Conservation (phyloP, 495 filamentous ascomycete species). For the Penicillium pancosmium region DNA sequence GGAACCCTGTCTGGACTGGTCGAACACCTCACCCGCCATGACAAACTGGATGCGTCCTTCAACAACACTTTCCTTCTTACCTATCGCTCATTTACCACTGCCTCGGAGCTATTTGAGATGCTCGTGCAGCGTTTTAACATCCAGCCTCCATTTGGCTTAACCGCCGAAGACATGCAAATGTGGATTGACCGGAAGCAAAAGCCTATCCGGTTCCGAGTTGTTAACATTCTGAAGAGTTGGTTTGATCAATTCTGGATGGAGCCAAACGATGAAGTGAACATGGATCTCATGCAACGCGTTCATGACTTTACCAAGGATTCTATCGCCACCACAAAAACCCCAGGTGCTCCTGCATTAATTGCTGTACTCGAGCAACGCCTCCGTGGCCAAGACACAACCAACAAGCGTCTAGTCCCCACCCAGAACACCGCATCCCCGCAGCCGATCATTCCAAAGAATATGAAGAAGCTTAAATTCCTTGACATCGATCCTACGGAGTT, state of each 20-base stretch:
- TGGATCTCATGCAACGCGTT: slow-evolving; percentile 82
- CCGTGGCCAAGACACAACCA: slow-evolving; percentile 82
- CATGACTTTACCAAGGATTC: slow-evolving; percentile 89
- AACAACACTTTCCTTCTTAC: slow-evolving; percentile 98
- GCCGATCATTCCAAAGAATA: slow-evolving; percentile 96
- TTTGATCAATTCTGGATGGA: slow-evolving; percentile 99
- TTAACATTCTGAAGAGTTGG: slow-evolving; percentile 98
- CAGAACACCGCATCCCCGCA: slow-evolving; percentile 75
- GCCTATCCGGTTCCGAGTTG: slow-evolving; percentile 89
- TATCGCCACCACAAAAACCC: slow-evolving; percentile 89
- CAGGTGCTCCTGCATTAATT: slow-evolving; percentile 79
- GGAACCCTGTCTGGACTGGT: slow-evolving; percentile 88
- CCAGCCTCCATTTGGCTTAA: slow-evolving; percentile 86
- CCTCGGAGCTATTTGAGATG: slow-evolving; percentile 88
- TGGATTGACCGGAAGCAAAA: slow-evolving; percentile 97
- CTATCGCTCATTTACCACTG: slow-evolving; percentile 92
- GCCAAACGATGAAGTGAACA: slow-evolving; percentile 76
- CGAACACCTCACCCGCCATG: slow-evolving; percentile 94
- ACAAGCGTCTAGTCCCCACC: slow-evolving; percentile 83
- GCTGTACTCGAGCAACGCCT: slow-evolving; percentile 84
- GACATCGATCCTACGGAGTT: slow-evolving; percentile 97
- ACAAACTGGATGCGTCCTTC: slow-evolving; percentile 92
- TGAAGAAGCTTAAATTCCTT: slow-evolving; percentile 99
- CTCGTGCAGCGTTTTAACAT: slow-evolving; percentile 88
- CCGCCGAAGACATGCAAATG: slow-evolving; percentile 71